A percentile compares a stretch with the other conserved stretches of the same genome.
Conservation (phyloP, 2,329 filamentous ascomycete species). For the Thermomyces lanuginosus region DNA sequence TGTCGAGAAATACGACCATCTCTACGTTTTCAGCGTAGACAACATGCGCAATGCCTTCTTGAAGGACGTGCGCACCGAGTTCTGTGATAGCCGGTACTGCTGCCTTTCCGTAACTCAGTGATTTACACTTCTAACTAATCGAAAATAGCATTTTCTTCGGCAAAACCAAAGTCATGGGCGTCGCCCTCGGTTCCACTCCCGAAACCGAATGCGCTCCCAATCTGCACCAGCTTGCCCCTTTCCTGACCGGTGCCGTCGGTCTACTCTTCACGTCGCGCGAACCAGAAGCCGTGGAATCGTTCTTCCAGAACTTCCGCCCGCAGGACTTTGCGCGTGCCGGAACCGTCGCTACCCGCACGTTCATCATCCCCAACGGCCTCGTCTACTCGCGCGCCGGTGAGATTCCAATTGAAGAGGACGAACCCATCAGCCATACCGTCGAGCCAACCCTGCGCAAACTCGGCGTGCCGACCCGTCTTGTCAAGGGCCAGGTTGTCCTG, state of each 20-base stretch:
- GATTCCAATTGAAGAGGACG: slow-evolving; percentile 62
- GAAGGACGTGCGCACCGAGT: slow-evolving; percentile 73
- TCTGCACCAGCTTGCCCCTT: slow-evolving; percentile 50
- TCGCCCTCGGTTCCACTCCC: slow-evolving; percentile 65
- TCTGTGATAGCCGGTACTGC: slow-evolving; percentile 60
- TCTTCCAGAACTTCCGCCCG: slow-evolving; percentile 56
- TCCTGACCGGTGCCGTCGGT: slow-evolving; percentile 70
- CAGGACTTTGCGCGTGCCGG: slow-evolving; percentile 88
- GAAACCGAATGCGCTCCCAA: slow-evolving; percentile 69
- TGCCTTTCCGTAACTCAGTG: slow-evolving; percentile 16
- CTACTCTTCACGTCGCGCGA: slow-evolving; percentile 76
- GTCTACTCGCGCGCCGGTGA: slow-evolving; percentile 68
- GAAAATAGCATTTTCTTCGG: slow-evolving; percentile 54
- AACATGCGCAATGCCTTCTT: slow-evolving; percentile 98
- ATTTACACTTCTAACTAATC: slow-evolving; percentile 1
- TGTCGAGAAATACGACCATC: slow-evolving; percentile 70
- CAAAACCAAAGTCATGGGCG: slow-evolving; percentile 98
- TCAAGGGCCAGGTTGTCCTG: slow-evolving; percentile 74
- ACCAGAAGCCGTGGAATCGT: slow-evolving; percentile 48
- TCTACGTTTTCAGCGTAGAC: slow-evolving; percentile 84
- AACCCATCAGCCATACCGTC: slow-evolving; percentile 70
- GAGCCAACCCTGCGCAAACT: slow-evolving; percentile 83
- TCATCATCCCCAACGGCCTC: slow-evolving; percentile 67
- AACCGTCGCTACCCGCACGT: slow-evolving; percentile 53
- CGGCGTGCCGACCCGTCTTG: slow-evolving; percentile 74